These are phyloP conservation scores for Xylogone sp. DNA, from an alignment of 2,329 filamentous ascomycete species.

Conservation along the genomic window DNA sequence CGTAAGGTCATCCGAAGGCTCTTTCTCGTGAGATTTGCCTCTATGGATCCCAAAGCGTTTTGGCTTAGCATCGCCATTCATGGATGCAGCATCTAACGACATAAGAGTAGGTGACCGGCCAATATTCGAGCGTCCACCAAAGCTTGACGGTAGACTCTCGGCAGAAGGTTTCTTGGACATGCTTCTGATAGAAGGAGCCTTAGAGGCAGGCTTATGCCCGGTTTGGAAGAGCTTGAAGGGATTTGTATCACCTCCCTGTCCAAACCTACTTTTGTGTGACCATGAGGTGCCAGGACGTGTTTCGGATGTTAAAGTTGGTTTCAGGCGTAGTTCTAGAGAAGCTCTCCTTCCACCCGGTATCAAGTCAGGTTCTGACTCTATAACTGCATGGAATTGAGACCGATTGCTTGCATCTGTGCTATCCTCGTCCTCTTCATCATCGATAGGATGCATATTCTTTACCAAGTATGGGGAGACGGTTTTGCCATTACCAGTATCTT, in stretches of 20 bases:
- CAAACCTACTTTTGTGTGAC: constrained; percentile 17
- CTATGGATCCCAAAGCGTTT: constrained; percentile 52
- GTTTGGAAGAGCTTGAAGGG: constrained; percentile 40
- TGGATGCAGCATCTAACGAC: constrained; percentile 19
- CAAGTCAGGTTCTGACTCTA: constrained; percentile 39
- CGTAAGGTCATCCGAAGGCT: constrained; percentile 80
- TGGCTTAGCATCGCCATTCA: constrained; percentile 25
- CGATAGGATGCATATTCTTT: constrained; percentile 42
- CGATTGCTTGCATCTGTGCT: constrained; percentile 27
- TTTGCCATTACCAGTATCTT: constrained; percentile 37
- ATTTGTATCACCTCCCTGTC: constrained; percentile 25
- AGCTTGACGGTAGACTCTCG: constrained; percentile 25
- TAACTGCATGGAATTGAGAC: constrained; percentile 18
- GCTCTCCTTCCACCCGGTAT: constrained; percentile 61
- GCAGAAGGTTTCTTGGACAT: constrained; percentile 25
- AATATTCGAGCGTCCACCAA: constrained; percentile 19
- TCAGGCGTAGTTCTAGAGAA: constrained; percentile 76
- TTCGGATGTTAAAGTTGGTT: constrained; percentile 71
- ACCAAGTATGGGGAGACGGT: constrained; percentile 60
- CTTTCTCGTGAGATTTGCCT: constrained; percentile 48
- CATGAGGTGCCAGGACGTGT: constrained; percentile 18
- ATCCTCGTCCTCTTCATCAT: constrained; percentile 26
- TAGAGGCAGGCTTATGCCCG: constrained; percentile 25
- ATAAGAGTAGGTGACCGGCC: constrained; percentile 18
- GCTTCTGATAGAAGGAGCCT: constrained; percentile 15